Percentiles rank a stretch among this genome's conserved stretches.
phyloP scores from a whole-genome alignment of 2,329 filamentous ascomycete species.

The Fusarium verrucosum region DNA sequence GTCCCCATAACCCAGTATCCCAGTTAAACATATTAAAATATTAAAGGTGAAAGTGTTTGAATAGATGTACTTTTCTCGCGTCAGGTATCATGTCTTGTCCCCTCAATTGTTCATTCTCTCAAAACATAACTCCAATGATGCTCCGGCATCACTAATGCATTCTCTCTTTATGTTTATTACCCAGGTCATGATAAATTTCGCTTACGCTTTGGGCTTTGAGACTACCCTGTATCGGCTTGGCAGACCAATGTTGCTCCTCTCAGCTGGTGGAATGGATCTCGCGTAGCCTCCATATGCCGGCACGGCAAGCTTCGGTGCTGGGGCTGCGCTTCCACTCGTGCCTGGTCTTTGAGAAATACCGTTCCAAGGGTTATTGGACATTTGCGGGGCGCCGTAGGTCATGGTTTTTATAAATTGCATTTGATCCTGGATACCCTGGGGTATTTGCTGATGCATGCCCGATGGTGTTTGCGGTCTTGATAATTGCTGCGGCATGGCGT shows the following conservation, averaged over 20 bases:
- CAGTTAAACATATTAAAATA: not conserved
- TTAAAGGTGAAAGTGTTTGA: not conserved
- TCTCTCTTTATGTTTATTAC: not conserved
- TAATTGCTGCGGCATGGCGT: constrained; percentile 7
- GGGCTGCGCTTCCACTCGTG: not conserved
- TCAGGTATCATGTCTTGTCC: not conserved
- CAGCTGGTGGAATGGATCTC: constrained; percentile 9
- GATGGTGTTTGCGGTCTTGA: constrained; percentile 2
- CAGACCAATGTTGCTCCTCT: constrained; percentile 24
- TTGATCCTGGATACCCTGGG: constrained; percentile 12
- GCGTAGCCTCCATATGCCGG: constrained; percentile 27
- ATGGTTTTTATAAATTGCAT: constrained; percentile 15
- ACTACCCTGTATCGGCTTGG: constrained; percentile 26
- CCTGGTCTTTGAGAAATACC: not conserved
- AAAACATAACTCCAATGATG: not conserved
- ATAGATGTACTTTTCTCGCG: not conserved
- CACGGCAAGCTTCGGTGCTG: not conserved
- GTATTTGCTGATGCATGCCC: constrained; percentile 10
- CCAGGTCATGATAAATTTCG: no score
- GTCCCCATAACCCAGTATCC: no score
- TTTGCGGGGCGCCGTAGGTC: not conserved
- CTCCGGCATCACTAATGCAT: not conserved
- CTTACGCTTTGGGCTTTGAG: constrained; percentile 6
- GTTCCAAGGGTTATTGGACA: not conserved
- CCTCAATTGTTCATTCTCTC: not conserved